phyloP scores from a whole-genome alignment of 2,329 filamentous ascomycete species.

The Fusarium illudens region DNA sequence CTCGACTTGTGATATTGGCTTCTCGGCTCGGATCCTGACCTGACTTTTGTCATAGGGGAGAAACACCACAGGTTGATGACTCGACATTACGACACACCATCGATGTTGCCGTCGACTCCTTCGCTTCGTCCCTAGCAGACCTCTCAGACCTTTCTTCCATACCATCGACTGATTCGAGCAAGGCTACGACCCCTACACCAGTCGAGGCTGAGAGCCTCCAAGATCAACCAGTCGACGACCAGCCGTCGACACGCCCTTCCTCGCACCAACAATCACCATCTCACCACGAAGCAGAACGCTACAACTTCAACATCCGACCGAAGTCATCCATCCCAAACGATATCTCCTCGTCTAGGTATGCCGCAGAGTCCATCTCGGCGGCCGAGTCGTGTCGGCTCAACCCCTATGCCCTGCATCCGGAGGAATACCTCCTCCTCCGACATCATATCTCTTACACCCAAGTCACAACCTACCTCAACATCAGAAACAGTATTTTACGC shows the following conservation, averaged over 20 bases:
- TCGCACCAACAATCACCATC: slow-evolving; percentile 38
- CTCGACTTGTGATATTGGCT: not conserved
- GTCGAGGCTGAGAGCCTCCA: slow-evolving; percentile 52
- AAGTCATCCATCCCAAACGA: slow-evolving; percentile 85
- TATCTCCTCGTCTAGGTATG: slow-evolving; percentile 79
- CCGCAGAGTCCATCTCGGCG: slow-evolving; percentile 88
- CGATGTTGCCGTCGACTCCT: slow-evolving; percentile 49
- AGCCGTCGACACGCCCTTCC: slow-evolving; percentile 19
- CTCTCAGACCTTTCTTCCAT: slow-evolving; percentile 64
- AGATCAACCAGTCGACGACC: slow-evolving; percentile 34
- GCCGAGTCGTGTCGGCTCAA: slow-evolving; percentile 90
- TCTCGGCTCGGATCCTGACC: slow-evolving; percentile 3
- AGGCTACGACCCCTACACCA: slow-evolving; percentile 71
- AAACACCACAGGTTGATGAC: slow-evolving; percentile 29
- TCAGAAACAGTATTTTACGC: slow-evolving; percentile 91
- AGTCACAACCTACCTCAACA: slow-evolving; percentile 94
- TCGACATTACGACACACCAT: slow-evolving; percentile 22
- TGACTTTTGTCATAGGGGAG: slow-evolving; percentile 32
- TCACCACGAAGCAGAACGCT: slow-evolving; percentile 46
- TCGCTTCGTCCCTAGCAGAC: slow-evolving; percentile 65
- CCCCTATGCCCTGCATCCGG: slow-evolving; percentile 84
- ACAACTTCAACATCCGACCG: slow-evolving; percentile 69
- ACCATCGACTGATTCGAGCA: slow-evolving; percentile 66
- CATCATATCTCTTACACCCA: slow-evolving; percentile 86
- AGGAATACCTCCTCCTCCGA: slow-evolving; percentile 83